Evolutionary conservation across 805 yeast species (phyloP).

Genomic region (Lipomyces sp.): DNA sequence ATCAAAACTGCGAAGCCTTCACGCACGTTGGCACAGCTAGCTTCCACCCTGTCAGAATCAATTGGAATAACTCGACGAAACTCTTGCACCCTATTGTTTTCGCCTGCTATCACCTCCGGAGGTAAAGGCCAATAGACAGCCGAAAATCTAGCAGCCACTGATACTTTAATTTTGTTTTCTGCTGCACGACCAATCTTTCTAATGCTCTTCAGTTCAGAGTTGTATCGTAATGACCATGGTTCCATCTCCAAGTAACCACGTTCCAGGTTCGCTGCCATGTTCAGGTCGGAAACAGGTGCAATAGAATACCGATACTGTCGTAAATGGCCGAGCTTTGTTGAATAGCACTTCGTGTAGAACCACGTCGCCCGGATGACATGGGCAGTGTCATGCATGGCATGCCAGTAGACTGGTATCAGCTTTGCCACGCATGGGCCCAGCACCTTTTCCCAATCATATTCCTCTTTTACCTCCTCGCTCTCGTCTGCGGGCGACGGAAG

Average conservation of each 20-base stretch:
- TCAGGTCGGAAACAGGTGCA: conserved; percentile 42
- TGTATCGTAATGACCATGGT: conserved; percentile 38
- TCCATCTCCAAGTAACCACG: conserved; percentile 34
- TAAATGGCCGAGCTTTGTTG: conserved; percentile 16
- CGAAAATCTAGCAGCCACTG: conserved; percentile 23
- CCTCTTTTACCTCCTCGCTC: not conserved
- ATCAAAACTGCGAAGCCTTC: conserved; percentile 28
- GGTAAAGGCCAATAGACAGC: conserved; percentile 36
- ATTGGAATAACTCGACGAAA: conserved; percentile 16
- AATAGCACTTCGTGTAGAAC: conserved; percentile 43
- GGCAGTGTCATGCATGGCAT: conserved; percentile 43
- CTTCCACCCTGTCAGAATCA: conserved; percentile 16
- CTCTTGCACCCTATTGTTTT: conserved; percentile 13
- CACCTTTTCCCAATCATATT: conserved; percentile 4
- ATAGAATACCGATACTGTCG: conserved; percentile 36
- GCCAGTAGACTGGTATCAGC: conserved; percentile 50
- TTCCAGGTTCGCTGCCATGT: conserved; percentile 36
- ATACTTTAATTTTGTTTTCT: conserved; percentile 36
- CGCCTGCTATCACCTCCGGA: conserved; percentile 8
- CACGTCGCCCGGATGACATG: conserved; percentile 46
- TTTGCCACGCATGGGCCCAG: conserved; percentile 26
- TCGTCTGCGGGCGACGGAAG: conserved; percentile 19
- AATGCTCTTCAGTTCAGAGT: conserved; percentile 36
- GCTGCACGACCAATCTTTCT: conserved; percentile 35
- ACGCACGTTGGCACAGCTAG: conserved; percentile 24